These are phyloP conservation scores for Meripilus lineatus DNA, from an alignment of 1,284 basidiomycete genomes.

Conservation along the genomic window DNA sequence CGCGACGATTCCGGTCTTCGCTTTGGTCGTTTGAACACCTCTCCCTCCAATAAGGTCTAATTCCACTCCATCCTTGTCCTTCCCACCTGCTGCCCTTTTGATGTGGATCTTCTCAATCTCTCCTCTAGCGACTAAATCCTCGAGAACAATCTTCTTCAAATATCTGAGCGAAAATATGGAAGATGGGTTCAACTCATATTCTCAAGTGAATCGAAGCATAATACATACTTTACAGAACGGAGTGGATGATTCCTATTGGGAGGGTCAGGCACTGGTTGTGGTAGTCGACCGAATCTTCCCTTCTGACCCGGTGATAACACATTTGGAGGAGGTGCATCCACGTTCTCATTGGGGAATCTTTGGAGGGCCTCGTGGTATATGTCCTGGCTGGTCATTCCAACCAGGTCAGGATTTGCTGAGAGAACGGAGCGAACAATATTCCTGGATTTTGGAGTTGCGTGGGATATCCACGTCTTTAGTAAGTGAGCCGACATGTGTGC, in stretches of 20 bases:
- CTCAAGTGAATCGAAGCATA: neutral
- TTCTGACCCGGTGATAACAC: neutral
- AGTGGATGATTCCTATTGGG: constrained; percentile 9
- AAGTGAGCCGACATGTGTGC: too few relatives aligned
- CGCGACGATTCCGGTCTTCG: neutral
- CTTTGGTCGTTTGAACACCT: neutral
- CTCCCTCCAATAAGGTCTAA: neutral
- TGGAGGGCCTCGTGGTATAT: constrained; percentile 10
- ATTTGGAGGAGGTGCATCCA: neutral
- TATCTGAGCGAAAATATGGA: constrained; percentile 9
- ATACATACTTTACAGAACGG: constrained; percentile 10
- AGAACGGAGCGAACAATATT: constrained; percentile 7
- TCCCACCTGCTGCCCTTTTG: neutral
- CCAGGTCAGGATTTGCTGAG: neutral
- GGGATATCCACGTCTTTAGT: constrained; percentile 1
- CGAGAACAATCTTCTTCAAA: constrained; percentile 16
- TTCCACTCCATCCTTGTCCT: neutral
- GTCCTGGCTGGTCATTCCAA: constrained; percentile 12
- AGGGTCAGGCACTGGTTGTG: constrained; percentile 7
- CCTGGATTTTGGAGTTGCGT: constrained; percentile 4
- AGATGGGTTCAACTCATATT: neutral
- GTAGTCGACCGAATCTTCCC: constrained; percentile 3
- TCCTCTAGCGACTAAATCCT: constrained; percentile 9
- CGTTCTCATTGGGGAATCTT: constrained; percentile 4
- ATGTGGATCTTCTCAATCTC: constrained; percentile 11